Base-by-base conservation (phyloP, 495 filamentous ascomycete species). In the Talaromyces stipitatus region DNA sequence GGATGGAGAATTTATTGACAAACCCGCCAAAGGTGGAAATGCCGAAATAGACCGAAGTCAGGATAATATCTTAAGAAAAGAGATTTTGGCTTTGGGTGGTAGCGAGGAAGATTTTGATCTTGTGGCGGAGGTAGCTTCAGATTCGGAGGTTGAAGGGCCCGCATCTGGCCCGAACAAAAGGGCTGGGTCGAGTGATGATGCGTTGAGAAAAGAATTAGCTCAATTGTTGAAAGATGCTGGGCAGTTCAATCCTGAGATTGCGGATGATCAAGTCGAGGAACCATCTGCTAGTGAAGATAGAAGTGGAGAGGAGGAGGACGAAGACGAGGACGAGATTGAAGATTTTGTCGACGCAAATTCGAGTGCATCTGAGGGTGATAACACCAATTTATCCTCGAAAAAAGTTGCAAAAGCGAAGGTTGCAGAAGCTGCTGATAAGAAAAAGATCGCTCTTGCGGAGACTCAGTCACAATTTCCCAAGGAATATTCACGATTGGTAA, bases 21-120 rank as follows among this genome's bases (percentile, higher is more conserved):
- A 67, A 26, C 62, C 63, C 38, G 57, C 72, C 54, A 64, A 70
- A 20, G 56, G 66, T 59, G 30, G 55, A 11, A 41, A 50, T 57
- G 28, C n/a, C 12, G 28, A 22, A 54, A 43, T 9, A 50, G 30
- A 28, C 57, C 66, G 69, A 54, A 61, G 55, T 9, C 61, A 63
- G 26, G 66, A 74, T 50, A 68, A 72, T 61, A 62, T 65, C 27
- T 70, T 89, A 30, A 77, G 88, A 28, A 80, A 85, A 60, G 89
- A 92, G 62, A 89, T 95, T 60, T 66, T 83, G 55, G 85, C 84
- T 20, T 77, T 95, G 36, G 90, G 89, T 18, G 90, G 90, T 22
- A 87, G 86, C 26, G 81, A 90, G 65, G 86, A 89, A 24, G 88
- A 92, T 64, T 68, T 86, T 38, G 81, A 86, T 46, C 71, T 91